phyloP scores from a whole-genome alignment of 495 filamentous ascomycete genomes.

The Emericellopsis terricola region DNA sequence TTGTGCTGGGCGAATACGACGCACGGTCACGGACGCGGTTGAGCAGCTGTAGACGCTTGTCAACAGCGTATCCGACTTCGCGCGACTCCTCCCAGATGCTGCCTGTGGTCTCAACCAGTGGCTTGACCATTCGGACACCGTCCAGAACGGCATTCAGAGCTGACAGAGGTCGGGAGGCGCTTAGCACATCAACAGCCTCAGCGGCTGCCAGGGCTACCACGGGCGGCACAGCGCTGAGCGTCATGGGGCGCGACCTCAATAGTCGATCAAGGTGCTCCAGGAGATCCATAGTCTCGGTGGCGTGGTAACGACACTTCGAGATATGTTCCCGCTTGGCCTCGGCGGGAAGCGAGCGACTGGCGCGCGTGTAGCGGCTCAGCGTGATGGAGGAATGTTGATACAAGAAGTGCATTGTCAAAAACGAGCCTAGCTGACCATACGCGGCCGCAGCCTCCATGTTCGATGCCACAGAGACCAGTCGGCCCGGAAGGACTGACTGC shows the following conservation, averaged over 20 bases:
- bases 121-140: not conserved
- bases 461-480: slow-evolving; percentile 21
- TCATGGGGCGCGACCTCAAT: not conserved
- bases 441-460: slow-evolving; percentile 25
- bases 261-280: slow-evolving; percentile 1
- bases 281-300: slow-evolving; percentile 8
- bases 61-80: not conserved
- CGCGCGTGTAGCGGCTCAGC: slow-evolving; percentile 36
- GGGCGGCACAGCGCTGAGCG: not conserved
- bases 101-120: not conserved
- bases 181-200: slow-evolving; percentile 1
- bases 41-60: slow-evolving; percentile 1
- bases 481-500: slow-evolving; percentile 26
- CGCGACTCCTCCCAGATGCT: slow-evolving; percentile 1
- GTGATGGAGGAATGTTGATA: slow-evolving; percentile 43
- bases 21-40: not conserved
- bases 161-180: not conserved
- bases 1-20: not conserved
- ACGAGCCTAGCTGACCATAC: slow-evolving; percentile 17
- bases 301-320: slow-evolving; percentile 6
- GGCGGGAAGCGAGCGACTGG: not conserved
- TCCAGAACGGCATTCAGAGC: not conserved
- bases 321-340: not conserved
- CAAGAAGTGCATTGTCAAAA: slow-evolving; percentile 40
- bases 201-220: not conserved